phyloP scores from a whole-genome alignment of 192 early-diverging fungal species.

The Gorgonomyces haynaldii region DNA sequence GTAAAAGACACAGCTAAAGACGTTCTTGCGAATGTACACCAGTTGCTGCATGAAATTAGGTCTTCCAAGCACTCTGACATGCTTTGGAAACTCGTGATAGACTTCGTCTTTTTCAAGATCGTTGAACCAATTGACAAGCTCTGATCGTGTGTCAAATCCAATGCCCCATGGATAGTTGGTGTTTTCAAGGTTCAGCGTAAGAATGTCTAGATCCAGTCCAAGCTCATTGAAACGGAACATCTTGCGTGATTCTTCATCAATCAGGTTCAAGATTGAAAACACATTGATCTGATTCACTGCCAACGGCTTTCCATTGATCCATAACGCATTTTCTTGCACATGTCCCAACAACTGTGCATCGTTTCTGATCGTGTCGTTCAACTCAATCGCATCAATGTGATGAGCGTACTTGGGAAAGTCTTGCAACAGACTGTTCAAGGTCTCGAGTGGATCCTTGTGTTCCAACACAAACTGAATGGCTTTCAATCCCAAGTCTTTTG shows the following conservation, averaged over 20 bases:
- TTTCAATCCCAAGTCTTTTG: conserved; percentile 55
- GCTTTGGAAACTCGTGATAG: conserved; percentile 34
- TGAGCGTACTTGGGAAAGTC: conserved; percentile 85
- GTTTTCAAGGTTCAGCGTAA: too few relatives aligned
- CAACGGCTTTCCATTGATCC: conserved; percentile 29
- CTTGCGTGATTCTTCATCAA: neutral
- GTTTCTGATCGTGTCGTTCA: too few relatives aligned
- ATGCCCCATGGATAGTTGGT: conserved; percentile 27
- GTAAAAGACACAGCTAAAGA: too few relatives aligned
- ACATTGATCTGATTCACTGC: conserved; percentile 20
- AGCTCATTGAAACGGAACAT: conserved; percentile 15
- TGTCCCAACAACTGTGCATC: conserved; percentile 19
- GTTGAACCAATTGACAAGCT: conserved; percentile 74
- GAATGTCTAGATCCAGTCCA: conserved; percentile 26
- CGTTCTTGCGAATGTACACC: too few relatives aligned
- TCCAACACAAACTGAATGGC: conserved; percentile 59
- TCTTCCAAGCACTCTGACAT: neutral
- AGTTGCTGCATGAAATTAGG: neutral
- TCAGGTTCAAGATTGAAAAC: conserved; percentile 14
- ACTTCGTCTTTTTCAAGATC: conserved; percentile 75
- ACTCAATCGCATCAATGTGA: too few relatives aligned
- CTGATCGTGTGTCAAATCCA: conserved; percentile 72
- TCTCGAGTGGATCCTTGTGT: conserved; percentile 45
- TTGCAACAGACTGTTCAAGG: conserved; percentile 59
- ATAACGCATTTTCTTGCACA: conserved; percentile 14